Evolutionary conservation across 305 asterid species (phyloP).

Genomic region (Fraxinus albicans): DNA sequence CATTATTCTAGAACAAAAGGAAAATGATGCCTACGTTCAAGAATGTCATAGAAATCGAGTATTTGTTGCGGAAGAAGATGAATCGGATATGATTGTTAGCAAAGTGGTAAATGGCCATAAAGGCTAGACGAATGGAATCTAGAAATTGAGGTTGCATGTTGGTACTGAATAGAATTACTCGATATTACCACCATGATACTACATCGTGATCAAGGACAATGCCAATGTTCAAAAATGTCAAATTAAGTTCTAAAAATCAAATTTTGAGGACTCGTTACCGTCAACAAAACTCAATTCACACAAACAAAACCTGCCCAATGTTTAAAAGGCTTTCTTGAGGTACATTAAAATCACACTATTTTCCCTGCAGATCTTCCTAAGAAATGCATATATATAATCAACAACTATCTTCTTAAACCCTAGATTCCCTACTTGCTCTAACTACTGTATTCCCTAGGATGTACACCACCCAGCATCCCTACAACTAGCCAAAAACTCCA

Average conservation of each 20-base stretch:
- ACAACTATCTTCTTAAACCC: constrained; percentile 72
- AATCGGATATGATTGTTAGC: no score
- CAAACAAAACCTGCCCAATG: constrained; percentile 88
- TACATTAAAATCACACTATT: constrained; percentile 82
- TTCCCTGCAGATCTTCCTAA: constrained; percentile 95
- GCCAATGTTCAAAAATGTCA: neutral
- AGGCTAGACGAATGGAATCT: no score
- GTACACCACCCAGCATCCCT: constrained; percentile 89
- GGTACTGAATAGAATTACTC: no score
- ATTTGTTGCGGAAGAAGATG: no score
- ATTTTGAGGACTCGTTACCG: neutral
- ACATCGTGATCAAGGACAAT: neutral
- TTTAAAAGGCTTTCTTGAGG: constrained; percentile 95
- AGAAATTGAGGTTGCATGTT: no score
- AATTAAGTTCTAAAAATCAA: no score
- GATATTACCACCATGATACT: neutral
- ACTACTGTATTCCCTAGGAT: constrained; percentile 87
- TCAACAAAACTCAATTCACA: constrained; percentile 29
- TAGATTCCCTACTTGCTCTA: constrained; percentile 76
- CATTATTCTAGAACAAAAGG: no score
- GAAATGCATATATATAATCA: constrained; percentile 85
- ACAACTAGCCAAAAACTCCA: constrained; percentile 69
- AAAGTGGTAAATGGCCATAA: no score
- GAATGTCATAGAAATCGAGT: neutral
- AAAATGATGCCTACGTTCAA: no score